phyloP scores from a whole-genome alignment of 2,329 filamentous ascomycete species.

The Chrysoporthe austroafricana region DNA sequence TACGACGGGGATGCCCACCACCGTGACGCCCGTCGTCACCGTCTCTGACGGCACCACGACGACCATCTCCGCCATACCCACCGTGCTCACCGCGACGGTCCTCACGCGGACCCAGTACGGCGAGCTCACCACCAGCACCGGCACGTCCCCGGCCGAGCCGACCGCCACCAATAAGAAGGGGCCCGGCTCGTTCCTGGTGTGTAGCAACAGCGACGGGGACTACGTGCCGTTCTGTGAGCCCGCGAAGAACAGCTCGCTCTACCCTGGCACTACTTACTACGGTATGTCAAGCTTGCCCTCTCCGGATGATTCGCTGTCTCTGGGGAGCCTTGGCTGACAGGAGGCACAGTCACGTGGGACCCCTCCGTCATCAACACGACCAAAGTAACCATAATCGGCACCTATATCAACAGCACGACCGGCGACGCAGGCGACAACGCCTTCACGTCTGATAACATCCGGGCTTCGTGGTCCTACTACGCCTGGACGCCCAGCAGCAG shows the following conservation, averaged over 20 bases:
- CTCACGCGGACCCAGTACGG: constrained; percentile 40
- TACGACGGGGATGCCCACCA: constrained; percentile 50
- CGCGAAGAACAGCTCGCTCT: constrained; percentile 46
- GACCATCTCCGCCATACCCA: constrained; percentile 41
- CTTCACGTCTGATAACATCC: constrained; percentile 41
- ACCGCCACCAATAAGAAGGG: constrained; percentile 48
- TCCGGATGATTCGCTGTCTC: neutral
- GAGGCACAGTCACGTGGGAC: constrained; percentile 59
- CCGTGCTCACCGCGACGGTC: constrained; percentile 46
- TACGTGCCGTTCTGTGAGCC: constrained; percentile 59
- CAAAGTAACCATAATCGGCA: constrained; percentile 43
- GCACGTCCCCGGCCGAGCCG: constrained; percentile 46
- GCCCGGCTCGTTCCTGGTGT: constrained; percentile 54
- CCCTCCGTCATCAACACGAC: constrained; percentile 52
- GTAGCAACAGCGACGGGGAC: constrained; percentile 51
- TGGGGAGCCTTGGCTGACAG: constrained; percentile 14
- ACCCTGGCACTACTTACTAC: constrained; percentile 54
- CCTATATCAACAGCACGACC: constrained; percentile 46
- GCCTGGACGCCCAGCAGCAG: constrained; percentile 46
- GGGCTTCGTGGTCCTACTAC: constrained; percentile 52
- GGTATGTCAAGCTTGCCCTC: constrained; percentile 40
- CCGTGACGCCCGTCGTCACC: constrained; percentile 54
- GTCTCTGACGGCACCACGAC: constrained; percentile 49
- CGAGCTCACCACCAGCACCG: constrained; percentile 42
- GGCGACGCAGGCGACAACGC: constrained; percentile 35